A percentile compares a stretch with the other conserved stretches of the same genome.
Conservation (phyloP, 768 basidiomycete species). For the Leccinum fibrillosum region DNA sequence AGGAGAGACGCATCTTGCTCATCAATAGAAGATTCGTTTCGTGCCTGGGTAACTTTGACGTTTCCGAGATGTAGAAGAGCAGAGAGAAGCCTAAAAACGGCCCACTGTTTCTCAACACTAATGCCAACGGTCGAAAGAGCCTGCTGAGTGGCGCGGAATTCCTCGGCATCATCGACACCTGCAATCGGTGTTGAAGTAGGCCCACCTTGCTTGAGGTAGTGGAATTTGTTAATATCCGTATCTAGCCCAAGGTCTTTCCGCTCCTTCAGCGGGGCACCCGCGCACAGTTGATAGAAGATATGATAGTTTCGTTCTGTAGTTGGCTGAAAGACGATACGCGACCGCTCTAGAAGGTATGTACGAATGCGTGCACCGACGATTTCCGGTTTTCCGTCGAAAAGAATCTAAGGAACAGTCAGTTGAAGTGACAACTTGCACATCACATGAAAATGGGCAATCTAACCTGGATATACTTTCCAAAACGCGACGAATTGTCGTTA, state of each 20-base stretch:
- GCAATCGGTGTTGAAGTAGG: constrained; percentile 79
- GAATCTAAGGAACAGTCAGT: constrained; percentile 55
- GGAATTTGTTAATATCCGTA: constrained; percentile 80
- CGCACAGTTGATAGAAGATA: constrained; percentile 99
- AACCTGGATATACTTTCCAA: constrained; percentile 98
- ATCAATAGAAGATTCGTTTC: constrained; percentile 81
- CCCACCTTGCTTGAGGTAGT: constrained; percentile 92
- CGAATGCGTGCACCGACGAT: constrained; percentile 99
- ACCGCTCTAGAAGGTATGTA: constrained; percentile 96
- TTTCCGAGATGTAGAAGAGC: constrained; percentile 97
- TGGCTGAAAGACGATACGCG: constrained; percentile 96
- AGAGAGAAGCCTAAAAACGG: constrained; percentile 90
- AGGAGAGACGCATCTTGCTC: constrained; percentile 79
- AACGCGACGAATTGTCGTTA: constrained; percentile 98
- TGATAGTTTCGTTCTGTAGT: constrained; percentile 98
- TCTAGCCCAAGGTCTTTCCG: constrained; percentile 93
- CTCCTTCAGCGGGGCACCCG: constrained; percentile 93
- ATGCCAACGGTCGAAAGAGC: constrained; percentile 97
- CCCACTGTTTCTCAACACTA: constrained; percentile 97
- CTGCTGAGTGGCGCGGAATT: constrained; percentile 90
- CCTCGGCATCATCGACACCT: constrained; percentile 95
- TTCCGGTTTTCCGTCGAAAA: constrained; percentile 93
- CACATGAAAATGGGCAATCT: not conserved
- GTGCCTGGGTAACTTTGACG: constrained; percentile 79
- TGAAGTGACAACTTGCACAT: not conserved